Conservation (phyloP, 2,329 filamentous ascomycete species). For the Aspergillus pseudonomiae region DNA sequence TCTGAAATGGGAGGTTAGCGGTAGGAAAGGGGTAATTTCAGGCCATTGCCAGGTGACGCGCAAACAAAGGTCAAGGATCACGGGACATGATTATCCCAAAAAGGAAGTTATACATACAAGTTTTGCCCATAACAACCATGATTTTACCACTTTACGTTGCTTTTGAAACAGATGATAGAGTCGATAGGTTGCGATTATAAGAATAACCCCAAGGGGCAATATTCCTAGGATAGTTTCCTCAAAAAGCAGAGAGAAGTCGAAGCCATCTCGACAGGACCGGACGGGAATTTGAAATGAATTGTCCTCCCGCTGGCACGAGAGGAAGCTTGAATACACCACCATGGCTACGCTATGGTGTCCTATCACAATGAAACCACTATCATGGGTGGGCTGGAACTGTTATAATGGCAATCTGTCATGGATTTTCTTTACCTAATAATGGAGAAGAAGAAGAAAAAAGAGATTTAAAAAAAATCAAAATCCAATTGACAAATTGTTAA, state of each 20-base stretch:
- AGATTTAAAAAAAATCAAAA: not conserved
- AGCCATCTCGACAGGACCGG: conserved; percentile 40
- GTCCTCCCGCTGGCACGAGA: conserved; percentile 37
- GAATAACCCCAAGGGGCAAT: conserved; percentile 39
- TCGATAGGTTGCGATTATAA: conserved; percentile 39
- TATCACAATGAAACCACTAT: conserved; percentile 22
- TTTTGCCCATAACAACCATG: conserved; percentile 35
- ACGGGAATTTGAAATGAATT: conserved; percentile 39
- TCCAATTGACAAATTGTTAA: not conserved
- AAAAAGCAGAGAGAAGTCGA: conserved; percentile 52
- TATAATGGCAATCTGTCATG: conserved; percentile 4
- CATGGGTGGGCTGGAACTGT: conserved; percentile 19
- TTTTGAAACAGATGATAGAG: conserved; percentile 39
- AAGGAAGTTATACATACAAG: conserved; percentile 33
- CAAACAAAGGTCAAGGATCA: not conserved
- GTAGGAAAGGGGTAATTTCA: conserved; percentile 7
- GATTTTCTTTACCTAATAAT: not conserved
- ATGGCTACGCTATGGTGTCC: conserved; percentile 28
- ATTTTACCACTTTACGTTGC: conserved; percentile 38
- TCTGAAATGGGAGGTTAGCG: conserved; percentile 23
- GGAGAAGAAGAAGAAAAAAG: no score
- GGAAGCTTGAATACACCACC: conserved; percentile 27
- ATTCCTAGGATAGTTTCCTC: conserved; percentile 47
- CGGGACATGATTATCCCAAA: not conserved
- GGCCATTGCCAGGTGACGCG: not conserved